A percentile compares a stretch with the other conserved stretches of the same genome.
Evolutionary conservation across 2,329 filamentous ascomycete genomes (phyloP).

Genomic region (Arachnomyces sp.): DNA sequence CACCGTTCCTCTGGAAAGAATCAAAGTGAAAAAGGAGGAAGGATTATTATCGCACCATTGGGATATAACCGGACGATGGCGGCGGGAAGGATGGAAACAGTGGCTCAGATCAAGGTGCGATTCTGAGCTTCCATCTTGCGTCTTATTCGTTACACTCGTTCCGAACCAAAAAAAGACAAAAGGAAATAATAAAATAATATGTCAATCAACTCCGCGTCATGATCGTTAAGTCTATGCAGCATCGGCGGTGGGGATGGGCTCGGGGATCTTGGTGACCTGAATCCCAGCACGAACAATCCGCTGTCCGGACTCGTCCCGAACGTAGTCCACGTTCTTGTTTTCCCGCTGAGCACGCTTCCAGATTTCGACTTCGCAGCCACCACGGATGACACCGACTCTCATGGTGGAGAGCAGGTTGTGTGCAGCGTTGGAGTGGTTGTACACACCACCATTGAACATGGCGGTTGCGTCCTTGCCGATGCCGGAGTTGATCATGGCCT

Average conservation of each 20-base stretch:
- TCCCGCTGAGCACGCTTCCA: slow-evolving; percentile 82
- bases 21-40: too few species aligned
- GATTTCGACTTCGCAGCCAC: slow-evolving; percentile 83
- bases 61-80: too few species aligned
- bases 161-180: background rate
- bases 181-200: slow-evolving; percentile 18
- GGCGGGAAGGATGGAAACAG: too few species aligned
- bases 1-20: too few species aligned
- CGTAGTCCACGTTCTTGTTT: slow-evolving; percentile 72
- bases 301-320: slow-evolving; percentile 73
- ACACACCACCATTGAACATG: slow-evolving; percentile 87
- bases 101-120: too few species aligned
- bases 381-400: slow-evolving; percentile 78
- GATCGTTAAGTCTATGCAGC: slow-evolving; percentile 53
- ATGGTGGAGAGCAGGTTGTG: slow-evolving; percentile 85
- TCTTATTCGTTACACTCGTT: too few species aligned
- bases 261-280: slow-evolving; percentile 75
- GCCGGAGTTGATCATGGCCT: slow-evolving; percentile 73
- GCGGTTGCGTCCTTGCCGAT: slow-evolving; percentile 83
- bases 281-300: slow-evolving; percentile 78
- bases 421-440: slow-evolving; percentile 81
- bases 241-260: slow-evolving; percentile 74
- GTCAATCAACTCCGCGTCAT: slow-evolving; percentile 1
- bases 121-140: too few species aligned
- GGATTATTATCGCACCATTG: too few species aligned